phyloP scores from a whole-genome alignment of 2,329 filamentous ascomycete genomes.

The Colletotrichum sp. region DNA sequence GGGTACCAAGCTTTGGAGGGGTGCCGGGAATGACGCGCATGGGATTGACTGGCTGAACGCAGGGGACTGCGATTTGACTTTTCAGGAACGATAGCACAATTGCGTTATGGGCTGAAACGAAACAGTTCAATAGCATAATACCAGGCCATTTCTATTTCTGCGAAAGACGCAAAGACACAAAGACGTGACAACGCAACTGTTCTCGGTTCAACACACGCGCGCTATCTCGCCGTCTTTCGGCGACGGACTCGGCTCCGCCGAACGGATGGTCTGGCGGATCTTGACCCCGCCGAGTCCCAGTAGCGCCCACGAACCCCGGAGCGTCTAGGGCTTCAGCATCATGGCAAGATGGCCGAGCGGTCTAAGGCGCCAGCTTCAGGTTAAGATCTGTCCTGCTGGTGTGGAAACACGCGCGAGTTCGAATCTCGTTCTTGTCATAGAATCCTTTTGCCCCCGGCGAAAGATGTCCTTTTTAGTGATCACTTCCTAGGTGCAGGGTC shows the following conservation, averaged over 20 bases:
- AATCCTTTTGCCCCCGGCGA: background rate
- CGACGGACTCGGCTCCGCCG: background rate
- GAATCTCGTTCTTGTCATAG: constrained; percentile 15
- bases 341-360: constrained; percentile 19
- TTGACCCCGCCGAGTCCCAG: background rate
- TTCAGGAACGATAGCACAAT: background rate
- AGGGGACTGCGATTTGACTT: background rate
- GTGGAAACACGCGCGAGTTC: constrained; percentile 15
- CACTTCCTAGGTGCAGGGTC: background rate
- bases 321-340: background rate
- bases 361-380: constrained; percentile 20
- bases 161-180: background rate
- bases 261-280: background rate
- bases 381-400: background rate
- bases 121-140: background rate
- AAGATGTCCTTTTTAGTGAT: background rate
- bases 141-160: background rate
- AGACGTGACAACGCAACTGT: background rate
- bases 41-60: background rate
- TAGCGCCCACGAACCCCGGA: background rate
- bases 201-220: background rate
- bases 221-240: background rate
- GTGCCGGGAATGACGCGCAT: background rate
- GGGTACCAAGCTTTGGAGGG: background rate
- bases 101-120: background rate